Evolutionary conservation across 140 eudicot genomes (phyloP).

Genomic region (Bidens hawaiensis): DNA sequence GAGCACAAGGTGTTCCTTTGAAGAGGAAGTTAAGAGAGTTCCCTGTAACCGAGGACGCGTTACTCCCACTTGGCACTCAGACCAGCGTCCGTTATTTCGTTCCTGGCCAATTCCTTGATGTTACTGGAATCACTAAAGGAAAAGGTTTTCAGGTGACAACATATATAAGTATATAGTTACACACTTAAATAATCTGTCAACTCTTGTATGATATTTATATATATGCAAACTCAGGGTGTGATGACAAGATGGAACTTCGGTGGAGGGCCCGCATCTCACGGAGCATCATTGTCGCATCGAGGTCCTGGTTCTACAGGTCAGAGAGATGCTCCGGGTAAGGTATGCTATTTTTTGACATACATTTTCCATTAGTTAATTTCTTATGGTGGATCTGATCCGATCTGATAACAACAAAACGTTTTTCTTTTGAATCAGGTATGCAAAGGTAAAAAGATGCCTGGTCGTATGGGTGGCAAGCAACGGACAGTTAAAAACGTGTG

Average conservation of each 20-base stretch:
- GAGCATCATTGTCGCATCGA: constrained; percentile 76
- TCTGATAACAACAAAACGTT: not conserved
- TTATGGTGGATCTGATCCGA: not conserved
- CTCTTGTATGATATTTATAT: not conserved
- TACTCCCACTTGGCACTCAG: constrained; percentile 87
- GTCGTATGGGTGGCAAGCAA: constrained; percentile 92
- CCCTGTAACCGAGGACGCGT: constrained; percentile 90
- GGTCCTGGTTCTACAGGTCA: constrained; percentile 94
- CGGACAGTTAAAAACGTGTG: constrained; percentile 84
- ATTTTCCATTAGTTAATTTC: not conserved
- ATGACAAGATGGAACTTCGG: constrained; percentile 67
- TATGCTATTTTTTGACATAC: constrained; percentile 35
- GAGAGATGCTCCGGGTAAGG: constrained; percentile 97
- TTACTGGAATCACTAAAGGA: constrained; percentile 87
- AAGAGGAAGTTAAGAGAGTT: constrained; percentile 94
- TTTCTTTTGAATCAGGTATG: constrained; percentile 56
- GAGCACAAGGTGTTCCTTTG: constrained; percentile 92
- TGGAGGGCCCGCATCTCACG: constrained; percentile 91
- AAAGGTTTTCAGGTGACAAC: constrained; percentile 90
- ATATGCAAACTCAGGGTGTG: constrained; percentile 61
- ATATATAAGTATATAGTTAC: no score
- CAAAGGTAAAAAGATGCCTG: constrained; percentile 93
- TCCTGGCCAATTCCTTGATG: constrained; percentile 90
- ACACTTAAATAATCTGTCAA: not conserved
- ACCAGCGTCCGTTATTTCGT: constrained; percentile 85